Evolutionary conservation across 176 grass and related monocot genomes (phyloP), one percentile per base, ranked within the genome.

Genomic region (Cenchrus fungigraminus): DNA sequence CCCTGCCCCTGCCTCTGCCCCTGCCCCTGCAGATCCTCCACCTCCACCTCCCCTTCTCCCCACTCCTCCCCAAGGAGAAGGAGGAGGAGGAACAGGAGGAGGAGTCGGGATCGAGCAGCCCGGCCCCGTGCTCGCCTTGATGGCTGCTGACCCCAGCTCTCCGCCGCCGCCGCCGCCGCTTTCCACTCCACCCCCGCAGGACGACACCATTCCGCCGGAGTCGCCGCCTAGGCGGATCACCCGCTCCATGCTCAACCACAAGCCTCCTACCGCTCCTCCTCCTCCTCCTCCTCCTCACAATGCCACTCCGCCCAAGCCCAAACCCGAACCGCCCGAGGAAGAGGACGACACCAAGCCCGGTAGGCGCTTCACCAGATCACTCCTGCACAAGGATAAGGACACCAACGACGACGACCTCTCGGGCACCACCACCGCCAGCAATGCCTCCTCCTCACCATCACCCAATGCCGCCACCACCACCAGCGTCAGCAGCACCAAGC

Each of bases 311-410:
- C 84, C n/a, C 43, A 53, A 62, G 46, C 74, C 51, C 47, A 73
- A 71, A 10, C 47, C 10, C 25, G 59, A 42, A 10, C 68, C 22
- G 64, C 60, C 12, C 19, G 65, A 64, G 54, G 53, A 60, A 22
- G 70, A 43, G 13, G 22, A 53, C 5, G 84, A 73, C 14, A 8
- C 29, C 51, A 19, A 60, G 64, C 45, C 70, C 14, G 19, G 9
- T 61, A 72, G 80, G 76, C 85, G 92, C 74, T 92, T 94, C 74
- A 94, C 92, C 6, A 92, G 92, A 72, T 94, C 92, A 29, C 73
- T 87, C 12, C 50, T 94, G 85, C 72, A 46, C 71, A 91, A 87
- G 80, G 84, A 82, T 15, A 66, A 80, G 31, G 20, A 73, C 65
- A 17, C 54, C 6, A 62, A 78, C 17, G 79, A 74, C 15, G 62